phyloP scores from a whole-genome alignment of 495 filamentous ascomycete genomes.

The Terfezia boudieri region DNA sequence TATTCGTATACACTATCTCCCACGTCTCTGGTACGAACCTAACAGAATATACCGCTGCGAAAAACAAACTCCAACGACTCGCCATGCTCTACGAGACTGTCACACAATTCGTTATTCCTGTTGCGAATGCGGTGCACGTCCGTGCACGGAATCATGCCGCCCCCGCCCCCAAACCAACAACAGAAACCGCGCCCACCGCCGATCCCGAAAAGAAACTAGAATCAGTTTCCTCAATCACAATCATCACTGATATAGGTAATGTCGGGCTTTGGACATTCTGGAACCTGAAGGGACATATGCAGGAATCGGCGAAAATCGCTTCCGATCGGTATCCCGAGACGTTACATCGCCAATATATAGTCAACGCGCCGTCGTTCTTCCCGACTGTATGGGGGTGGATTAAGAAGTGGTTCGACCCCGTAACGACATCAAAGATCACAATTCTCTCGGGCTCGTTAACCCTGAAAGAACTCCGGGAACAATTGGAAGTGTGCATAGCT shows the following conservation, averaged over 20 bases:
- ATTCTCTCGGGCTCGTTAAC: conserved; percentile 31
- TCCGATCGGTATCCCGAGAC: conserved; percentile 87
- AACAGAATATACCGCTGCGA: conserved; percentile 29
- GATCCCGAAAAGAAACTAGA: conserved; percentile 18
- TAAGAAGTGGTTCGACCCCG: conserved; percentile 88
- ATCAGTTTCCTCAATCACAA: conserved; percentile 66
- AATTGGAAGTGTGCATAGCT: conserved; percentile 62
- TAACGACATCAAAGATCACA: conserved; percentile 83
- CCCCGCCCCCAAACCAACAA: background rate
- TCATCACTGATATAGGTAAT: conserved; percentile 68
- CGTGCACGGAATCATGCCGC: conserved; percentile 35
- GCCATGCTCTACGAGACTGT: conserved; percentile 81
- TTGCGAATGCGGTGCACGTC: conserved; percentile 47
- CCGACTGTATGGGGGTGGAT: conserved; percentile 89
- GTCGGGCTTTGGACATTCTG: conserved; percentile 82
- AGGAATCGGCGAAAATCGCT: conserved; percentile 64
- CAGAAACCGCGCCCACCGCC: background rate
- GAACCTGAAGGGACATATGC: conserved; percentile 80
- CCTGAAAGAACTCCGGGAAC: conserved; percentile 42
- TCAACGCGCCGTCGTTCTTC: conserved; percentile 78
- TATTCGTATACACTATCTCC: conserved; percentile 71
- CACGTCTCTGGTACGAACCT: conserved; percentile 38
- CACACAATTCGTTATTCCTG: conserved; percentile 62
- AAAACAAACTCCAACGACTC: conserved; percentile 49
- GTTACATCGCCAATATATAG: conserved; percentile 69